Base-by-base conservation (phyloP, 192 early-diverging fungal genomes). In the Entomortierella parvispora region DNA sequence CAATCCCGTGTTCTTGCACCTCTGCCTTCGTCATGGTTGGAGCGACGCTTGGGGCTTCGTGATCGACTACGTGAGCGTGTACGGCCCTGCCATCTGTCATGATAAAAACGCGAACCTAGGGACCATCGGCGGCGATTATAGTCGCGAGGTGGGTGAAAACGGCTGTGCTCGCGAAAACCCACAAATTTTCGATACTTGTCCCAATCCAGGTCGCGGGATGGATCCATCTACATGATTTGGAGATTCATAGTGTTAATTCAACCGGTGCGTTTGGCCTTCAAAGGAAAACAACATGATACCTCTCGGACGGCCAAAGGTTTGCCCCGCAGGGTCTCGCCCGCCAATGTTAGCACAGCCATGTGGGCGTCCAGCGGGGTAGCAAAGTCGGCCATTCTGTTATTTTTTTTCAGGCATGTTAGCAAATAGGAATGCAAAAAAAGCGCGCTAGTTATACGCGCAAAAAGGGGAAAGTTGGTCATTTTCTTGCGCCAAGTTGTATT, bases 361-460 rank as follows among this genome's bases (percentile, higher is more conserved):
- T 93, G 88, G 81, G 94, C 90, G 45, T 96, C 95, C 29, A 72
- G 87, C 46, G 83, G 82, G 60, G 84, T 85, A 6, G 84, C 68
- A 71, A 97, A 99, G 82, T 99, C 97, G 34, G 97, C 95, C 42
- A 95, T 87, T 76, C 96, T 94, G 70, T n/a, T n/a, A n/a, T n/a
- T n/a, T n/a, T n/a, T n/a, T n/a, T n/a, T n/a, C n/a, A n/a, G n/a
- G n/a, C n/a, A n/a, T n/a, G n/a, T n/a, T n/a, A n/a, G n/a, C n/a
- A n/a, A n/a, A n/a, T n/a, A n/a, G n/a, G n/a, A 49, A 31, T 12
- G 33, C 7, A 40, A 52, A 37, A 22, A 69, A 37, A 28, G 31
- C 59, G 31, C 6, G 42, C 40, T 50, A 2, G 28, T 59, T 9
- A 44, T n/a, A n/a, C n/a, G n/a, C n/a, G n/a, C n/a, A n/a, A n/a